Base-by-base conservation (phyloP, 1,284 basidiomycete genomes). In the Lignosus rhinocerotis region DNA sequence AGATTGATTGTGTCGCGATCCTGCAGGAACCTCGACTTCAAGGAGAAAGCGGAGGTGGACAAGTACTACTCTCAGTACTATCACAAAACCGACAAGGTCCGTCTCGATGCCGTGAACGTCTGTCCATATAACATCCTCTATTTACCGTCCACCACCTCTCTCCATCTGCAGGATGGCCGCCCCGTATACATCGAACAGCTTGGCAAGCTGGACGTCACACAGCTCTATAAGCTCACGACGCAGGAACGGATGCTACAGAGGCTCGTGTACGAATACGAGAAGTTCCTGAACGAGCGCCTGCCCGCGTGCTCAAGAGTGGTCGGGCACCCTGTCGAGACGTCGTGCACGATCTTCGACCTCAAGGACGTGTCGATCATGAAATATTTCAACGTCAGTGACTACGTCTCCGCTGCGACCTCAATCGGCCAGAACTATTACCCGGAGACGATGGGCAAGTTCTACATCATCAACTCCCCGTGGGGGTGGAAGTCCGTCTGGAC, bases 341-440 rank as follows among this genome's bases (percentile, higher is more conserved):
- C 88, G 58, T 98, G 96, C 85, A 98, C 96, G 59, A 96, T 99
- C 80, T 86, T 99, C 76, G 96, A 99, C 74, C 85, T 99, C 61
- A 76, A 88, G 59, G 85, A 85, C 71, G 94, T 97, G 55, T 87
- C 90, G 31, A 74, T 98, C 65, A 78, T 83, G 61, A 88, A 86
- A 71, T 99, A 98, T 74, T 95, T 90, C 78, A 87, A 86, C 72
- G 96, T 97, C 76, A 96, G 94, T 76, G 88, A 92, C 76, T 98
- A 96, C 78, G 90, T 99, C 46, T 84, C 82, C 64, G 77, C 87
- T 39, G 93, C 95, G 0, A 82, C 90, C 3, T 75, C 78, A 45
- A 91, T 98, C 74, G 93, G 93, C 7, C 96, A 98, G 78, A 86
- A 96, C 78, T 83, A 92, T 69, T 97, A 96, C 77, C 93, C 93